Percentiles rank a stretch among this genome's conserved stretches.
phyloP scores from a whole-genome alignment of 2,329 filamentous ascomycete genomes.

The Fonsecaea erecta region DNA sequence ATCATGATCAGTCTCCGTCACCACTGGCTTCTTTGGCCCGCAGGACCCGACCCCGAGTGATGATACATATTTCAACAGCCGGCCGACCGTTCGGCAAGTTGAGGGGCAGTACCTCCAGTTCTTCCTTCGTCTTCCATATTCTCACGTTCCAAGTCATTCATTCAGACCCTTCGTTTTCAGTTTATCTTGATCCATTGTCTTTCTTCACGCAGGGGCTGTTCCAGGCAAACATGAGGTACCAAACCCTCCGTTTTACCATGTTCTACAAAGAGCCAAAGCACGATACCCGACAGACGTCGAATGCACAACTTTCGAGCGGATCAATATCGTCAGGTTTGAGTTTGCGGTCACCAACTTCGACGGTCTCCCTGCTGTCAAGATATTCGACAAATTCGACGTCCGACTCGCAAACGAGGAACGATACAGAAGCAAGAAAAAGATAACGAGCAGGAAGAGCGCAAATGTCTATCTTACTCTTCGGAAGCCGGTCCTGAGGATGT shows the following conservation, averaged over 20 bases:
- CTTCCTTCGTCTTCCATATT: conserved; percentile 2
- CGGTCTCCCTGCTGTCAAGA: conserved; percentile 32
- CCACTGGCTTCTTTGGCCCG: conserved; percentile 4
- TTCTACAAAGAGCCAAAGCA: conserved; percentile 37
- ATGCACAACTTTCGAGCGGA: neutral
- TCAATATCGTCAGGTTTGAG: conserved; percentile 29
- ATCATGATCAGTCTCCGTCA: conserved; percentile 15
- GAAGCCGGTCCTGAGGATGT: neutral
- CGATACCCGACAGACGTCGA: conserved; percentile 22
- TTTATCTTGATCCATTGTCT: neutral
- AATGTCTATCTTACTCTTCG: neutral
- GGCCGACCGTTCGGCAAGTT: conserved; percentile 2
- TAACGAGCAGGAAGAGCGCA: conserved; percentile 8
- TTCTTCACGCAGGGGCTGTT: neutral
- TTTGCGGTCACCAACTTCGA: conserved; percentile 33
- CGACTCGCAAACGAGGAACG: conserved; percentile 5
- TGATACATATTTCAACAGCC: conserved; percentile 14
- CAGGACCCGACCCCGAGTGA: conserved; percentile 1
- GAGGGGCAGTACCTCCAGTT: neutral
- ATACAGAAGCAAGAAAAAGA: conserved; percentile 5
- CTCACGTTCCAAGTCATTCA: conserved; percentile 6
- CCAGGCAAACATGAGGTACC: conserved; percentile 36
- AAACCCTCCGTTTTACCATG: conserved; percentile 38
- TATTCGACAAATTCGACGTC: conserved; percentile 21
- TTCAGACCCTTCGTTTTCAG: neutral